Evolutionary conservation across 495 filamentous ascomycete genomes (phyloP).

Genomic region (Aspergillus indologenus): DNA sequence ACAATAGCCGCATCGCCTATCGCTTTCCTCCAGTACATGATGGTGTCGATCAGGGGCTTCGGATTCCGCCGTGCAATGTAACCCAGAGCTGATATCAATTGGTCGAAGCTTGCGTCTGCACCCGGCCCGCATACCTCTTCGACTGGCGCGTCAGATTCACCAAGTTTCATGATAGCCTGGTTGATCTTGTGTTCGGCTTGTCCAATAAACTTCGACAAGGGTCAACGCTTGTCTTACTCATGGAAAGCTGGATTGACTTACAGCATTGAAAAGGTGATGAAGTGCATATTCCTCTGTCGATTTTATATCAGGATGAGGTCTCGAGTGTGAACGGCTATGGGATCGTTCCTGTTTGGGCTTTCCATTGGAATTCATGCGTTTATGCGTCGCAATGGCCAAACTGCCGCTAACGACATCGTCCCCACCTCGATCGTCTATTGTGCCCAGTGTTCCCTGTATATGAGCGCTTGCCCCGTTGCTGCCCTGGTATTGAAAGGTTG

Average conservation of each 20-base stretch:
- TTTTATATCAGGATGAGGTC: slow-evolving; percentile 72
- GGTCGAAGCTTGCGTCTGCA: slow-evolving; percentile 87
- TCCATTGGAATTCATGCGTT: slow-evolving; percentile 51
- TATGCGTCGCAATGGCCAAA: slow-evolving; percentile 30
- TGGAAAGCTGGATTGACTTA: slow-evolving; percentile 35
- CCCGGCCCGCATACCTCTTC: slow-evolving; percentile 88
- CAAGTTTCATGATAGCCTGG: slow-evolving; percentile 69
- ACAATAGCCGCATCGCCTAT: slow-evolving; percentile 81
- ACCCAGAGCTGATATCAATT: slow-evolving; percentile 87
- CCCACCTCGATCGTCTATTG: slow-evolving; percentile 41
- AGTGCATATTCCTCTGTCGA: slow-evolving; percentile 95
- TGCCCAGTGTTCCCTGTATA: slow-evolving; percentile 32
- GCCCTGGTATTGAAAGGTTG: slow-evolving; percentile 24
- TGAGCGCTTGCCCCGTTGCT: slow-evolving; percentile 24
- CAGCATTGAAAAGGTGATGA: slow-evolving; percentile 92
- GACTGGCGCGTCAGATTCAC: slow-evolving; percentile 74
- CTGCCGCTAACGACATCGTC: slow-evolving; percentile 24
- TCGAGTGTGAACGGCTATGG: slow-evolving; percentile 81
- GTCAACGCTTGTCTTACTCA: slow-evolving; percentile 15
- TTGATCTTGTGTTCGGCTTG: slow-evolving; percentile 93
- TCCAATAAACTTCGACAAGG: slow-evolving; percentile 50
- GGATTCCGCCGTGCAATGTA: slow-evolving; percentile 92
- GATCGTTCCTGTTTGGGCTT: slow-evolving; percentile 66
- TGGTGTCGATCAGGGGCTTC: slow-evolving; percentile 90
- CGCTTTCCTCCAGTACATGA: slow-evolving; percentile 95